Evolutionary conservation across 75 land plant genomes (phyloP), one percentile per base, ranked within the genome.

Genomic region (Adiantum capillusveneris): DNA sequence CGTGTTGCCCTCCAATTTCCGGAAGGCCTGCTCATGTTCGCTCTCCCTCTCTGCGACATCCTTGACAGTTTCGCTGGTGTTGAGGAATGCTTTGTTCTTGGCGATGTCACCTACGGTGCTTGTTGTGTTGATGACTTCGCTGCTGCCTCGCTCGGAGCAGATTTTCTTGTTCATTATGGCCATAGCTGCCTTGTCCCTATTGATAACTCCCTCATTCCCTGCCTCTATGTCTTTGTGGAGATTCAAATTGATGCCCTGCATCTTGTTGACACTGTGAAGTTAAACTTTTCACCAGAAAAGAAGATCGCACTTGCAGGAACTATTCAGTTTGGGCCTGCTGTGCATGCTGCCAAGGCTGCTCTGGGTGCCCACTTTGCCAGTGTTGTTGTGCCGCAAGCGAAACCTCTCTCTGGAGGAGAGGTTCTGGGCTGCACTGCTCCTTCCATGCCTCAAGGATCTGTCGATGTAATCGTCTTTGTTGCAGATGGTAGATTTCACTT

Each of bases 371-470:
- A 37, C 0, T 92, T 84, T 29, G 62, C 79, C 37, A 66, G 68
- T 31, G 68, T 93, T 31, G 24, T 75, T 50, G 69, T 93, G 22
- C 98, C 98, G 0, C 98, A 93, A 53, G 56, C 85, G 24, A 89
- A 86, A 63, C 98, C 98, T 0, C 67, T 93, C 18, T 93, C 98
- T 0, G 72, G 96, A 0, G 98, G 98, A 1, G 98, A 93, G 58
- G 90, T 93, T n/a, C 74, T 93, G 0, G 98, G 98, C 5, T 93
- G 98, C 68, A 93, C 98, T 0, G 73, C 98, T 0, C 98, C 98
- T 0, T 59, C 72, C 2, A 28, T 90, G 17, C 64, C 77, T 0
- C 24, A 41, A 11, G 68, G 65, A 7, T 42, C 67, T 2, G 62
- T 79, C 1, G 83, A 81, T 21, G 41, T 69, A 7, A 43, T 63